Evolutionary conservation across 2,329 filamentous ascomycete genomes (phyloP).

Genomic region (Talaromyces rugulosus): DNA sequence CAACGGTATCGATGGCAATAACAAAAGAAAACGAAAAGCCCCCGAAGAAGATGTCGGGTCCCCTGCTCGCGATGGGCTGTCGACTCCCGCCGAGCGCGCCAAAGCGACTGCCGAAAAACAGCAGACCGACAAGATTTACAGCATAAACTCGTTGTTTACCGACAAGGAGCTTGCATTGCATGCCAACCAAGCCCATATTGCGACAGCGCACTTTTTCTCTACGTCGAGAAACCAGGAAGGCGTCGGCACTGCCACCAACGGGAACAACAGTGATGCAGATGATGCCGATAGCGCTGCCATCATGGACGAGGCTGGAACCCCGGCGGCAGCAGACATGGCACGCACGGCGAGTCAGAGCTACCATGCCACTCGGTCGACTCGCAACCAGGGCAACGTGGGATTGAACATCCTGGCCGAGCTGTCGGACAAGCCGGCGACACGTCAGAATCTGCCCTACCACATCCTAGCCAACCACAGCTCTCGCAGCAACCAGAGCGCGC

Average conservation of each 20-base stretch:
- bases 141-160: conserved; percentile 61
- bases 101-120: conserved; percentile 53
- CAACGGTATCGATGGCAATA: conserved; percentile 44
- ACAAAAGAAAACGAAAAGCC: conserved; percentile 57
- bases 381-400: conserved; percentile 49
- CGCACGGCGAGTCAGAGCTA: conserved; percentile 56
- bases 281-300: conserved; percentile 34
- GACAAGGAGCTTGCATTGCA: conserved; percentile 63
- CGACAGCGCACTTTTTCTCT: conserved; percentile 55
- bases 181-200: conserved; percentile 58
- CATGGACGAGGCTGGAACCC: conserved; percentile 39
- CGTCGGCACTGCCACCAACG: conserved; percentile 33
- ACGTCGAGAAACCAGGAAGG: conserved; percentile 47
- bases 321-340: conserved; percentile 54
- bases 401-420: conserved; percentile 55
- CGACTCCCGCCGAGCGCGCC: conserved; percentile 49
- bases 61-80: conserved; percentile 49
- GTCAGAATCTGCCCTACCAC: conserved; percentile 44
- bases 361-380: conserved; percentile 52
- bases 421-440: conserved; percentile 45
- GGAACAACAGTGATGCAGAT: conserved; percentile 40
- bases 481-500: conserved; percentile 40
- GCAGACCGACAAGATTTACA: conserved; percentile 56
- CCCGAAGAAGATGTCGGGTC: conserved; percentile 54
- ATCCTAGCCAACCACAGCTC: conserved; percentile 44